Conservation (phyloP, 768 basidiomycete genomes). For the Cubamyces sp. region DNA sequence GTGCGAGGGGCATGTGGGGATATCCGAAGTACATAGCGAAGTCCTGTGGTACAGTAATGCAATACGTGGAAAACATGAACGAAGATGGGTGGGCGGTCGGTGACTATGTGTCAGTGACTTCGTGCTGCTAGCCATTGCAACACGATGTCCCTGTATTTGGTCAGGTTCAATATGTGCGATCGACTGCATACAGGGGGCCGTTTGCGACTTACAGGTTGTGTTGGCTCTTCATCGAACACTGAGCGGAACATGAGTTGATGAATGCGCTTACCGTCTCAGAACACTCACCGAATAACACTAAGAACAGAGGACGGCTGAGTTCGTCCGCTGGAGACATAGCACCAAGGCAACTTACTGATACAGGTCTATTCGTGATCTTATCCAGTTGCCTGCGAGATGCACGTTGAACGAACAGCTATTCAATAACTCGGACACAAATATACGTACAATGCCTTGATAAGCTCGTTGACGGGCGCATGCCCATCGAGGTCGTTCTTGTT, state of each 20-base stretch:
- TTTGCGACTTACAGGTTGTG: slow-evolving; percentile 75
- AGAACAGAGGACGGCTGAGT: neutral
- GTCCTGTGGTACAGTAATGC: slow-evolving; percentile 15
- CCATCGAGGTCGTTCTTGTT: slow-evolving; percentile 90
- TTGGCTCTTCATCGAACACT: slow-evolving; percentile 97
- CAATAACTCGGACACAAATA: slow-evolving; percentile 3
- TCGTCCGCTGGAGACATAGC: neutral
- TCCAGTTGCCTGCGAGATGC: slow-evolving; percentile 62
- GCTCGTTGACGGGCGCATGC: slow-evolving; percentile 78
- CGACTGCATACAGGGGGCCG: neutral
- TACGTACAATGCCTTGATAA: slow-evolving; percentile 77
- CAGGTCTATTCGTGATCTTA: slow-evolving; percentile 77
- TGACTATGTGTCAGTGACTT: slow-evolving; percentile 52
- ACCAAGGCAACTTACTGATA: slow-evolving; percentile 72
- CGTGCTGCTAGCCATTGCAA: slow-evolving; percentile 84
- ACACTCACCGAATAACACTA: slow-evolving; percentile 79
- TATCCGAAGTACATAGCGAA: slow-evolving; percentile 20
- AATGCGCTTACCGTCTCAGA: neutral
- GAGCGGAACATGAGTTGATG: slow-evolving; percentile 2
- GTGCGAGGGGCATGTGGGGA: neutral
- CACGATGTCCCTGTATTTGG: slow-evolving; percentile 69
- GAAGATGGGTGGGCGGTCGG: neutral
- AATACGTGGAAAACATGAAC: neutral
- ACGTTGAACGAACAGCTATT: neutral
- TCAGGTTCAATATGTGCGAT: slow-evolving; percentile 14